Evolutionary conservation across 345 rosid genomes (phyloP), one percentile per base, ranked within the genome.

Genomic region (Sonneratia caseolaris): DNA sequence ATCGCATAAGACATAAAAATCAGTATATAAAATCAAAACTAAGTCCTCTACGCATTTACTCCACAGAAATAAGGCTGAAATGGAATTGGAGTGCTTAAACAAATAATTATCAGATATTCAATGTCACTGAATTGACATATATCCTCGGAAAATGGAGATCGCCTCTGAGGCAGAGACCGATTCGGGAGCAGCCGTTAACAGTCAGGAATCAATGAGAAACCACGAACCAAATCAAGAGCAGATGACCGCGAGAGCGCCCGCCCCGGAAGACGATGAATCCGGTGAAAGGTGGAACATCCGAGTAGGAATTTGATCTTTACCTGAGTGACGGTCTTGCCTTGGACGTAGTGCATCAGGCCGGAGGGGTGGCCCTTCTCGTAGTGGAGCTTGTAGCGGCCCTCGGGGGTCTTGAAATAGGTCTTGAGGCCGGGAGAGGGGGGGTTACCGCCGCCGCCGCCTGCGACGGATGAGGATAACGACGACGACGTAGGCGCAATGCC

Each of bases 311-410:
- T 14, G n/a, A 36, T 37, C 68, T 4, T 42, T 16, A 89, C 99
- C 98, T 96, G 99, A 73, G 97, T 91, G 62, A 87, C 97, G 12
- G 96, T 96, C 85, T 96, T 96, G 51, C 98, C 98, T 69, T 96
- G 98, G 61, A 96, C 90, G 47, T 88, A 92, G 83, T 92, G 98
- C 80, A 96, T 97, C 66, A 92, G 91, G 62, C 97, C 91, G 27
- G 99, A 86, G 37, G 98, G 94, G 69, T 91, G 93, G 18, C 97
- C 90, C 82, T 96, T 96, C 83, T 92, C 99, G 71, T 86, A 88
- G 81, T 88, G 97, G 74, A 96, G 98, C 85, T 96, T 96, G 71
- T 96, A 96, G 64, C 96, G 87, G 13, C 99, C 99, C 72, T 96
- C 99, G 3, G 96, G 98, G 68, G 99, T 91, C 83, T 96, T 96